Conservation (phyloP, 2,329 filamentous ascomycete genomes). For the Berkeleyomyces basicola region DNA sequence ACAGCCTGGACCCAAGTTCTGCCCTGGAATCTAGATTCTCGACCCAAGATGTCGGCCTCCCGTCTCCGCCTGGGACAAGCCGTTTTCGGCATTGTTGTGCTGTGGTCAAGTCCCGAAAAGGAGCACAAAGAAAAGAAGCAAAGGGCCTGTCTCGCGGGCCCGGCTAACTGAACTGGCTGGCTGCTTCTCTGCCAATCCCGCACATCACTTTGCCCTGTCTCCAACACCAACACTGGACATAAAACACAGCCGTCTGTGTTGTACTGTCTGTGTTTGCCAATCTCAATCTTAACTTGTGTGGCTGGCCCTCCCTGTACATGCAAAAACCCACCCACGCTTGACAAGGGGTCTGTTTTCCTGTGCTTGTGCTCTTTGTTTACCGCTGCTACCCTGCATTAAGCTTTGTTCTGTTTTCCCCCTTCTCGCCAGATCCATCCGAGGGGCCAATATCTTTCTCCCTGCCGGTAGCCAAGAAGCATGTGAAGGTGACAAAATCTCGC, state of each 20-base stretch:
- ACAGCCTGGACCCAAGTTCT: neutral
- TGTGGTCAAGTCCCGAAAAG: neutral
- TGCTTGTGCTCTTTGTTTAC: neutral
- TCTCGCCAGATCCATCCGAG: neutral
- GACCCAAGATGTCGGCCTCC: neutral
- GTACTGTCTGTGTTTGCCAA: neutral
- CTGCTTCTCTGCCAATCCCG: neutral
- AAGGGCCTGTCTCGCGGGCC: neutral
- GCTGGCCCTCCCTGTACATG: neutral
- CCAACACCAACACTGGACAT: neutral
- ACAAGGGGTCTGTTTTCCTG: neutral
- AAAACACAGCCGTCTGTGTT: neutral
- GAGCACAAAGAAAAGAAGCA: neutral
- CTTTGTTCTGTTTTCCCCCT: neutral
- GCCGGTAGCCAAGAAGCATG: neutral
- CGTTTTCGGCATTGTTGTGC: neutral
- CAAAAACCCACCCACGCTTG: neutral
- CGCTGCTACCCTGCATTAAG: neutral
- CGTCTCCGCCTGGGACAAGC: neutral
- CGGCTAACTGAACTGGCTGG: neutral
- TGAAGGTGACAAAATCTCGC: neutral
- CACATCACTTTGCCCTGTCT: neutral
- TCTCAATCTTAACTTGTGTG: neutral
- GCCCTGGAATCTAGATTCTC: neutral
- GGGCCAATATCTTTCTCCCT: neutral